A percentile compares a stretch with the other conserved stretches of the same genome.
These are phyloP conservation scores for Nymphaea colorata DNA, from an alignment of 164 flowering plant species.

Conservation along the genomic window DNA sequence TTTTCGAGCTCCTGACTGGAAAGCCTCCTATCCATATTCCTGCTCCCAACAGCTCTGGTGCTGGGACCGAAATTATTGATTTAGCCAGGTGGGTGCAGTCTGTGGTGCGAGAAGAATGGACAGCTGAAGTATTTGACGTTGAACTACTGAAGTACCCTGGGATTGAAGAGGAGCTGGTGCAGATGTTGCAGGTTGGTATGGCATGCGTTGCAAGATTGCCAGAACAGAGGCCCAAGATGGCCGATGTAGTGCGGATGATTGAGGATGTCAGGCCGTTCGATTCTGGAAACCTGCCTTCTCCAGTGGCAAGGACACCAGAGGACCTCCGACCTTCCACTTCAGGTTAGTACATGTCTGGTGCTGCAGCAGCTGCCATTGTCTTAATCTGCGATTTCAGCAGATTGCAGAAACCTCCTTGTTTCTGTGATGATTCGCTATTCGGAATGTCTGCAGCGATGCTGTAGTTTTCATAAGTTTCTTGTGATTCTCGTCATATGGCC, in stretches of 20 bases:
- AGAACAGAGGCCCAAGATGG: constrained; percentile 23
- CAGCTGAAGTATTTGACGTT: constrained; percentile 72
- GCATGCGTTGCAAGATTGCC: constrained; percentile 33
- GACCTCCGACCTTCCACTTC: too few relatives aligned
- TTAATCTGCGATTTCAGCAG: too few relatives aligned
- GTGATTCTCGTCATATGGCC: too few relatives aligned
- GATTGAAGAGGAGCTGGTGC: constrained; percentile 80
- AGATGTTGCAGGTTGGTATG: constrained; percentile 69
- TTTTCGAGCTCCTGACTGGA: constrained; percentile 87
- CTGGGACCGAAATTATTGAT: constrained; percentile 69
- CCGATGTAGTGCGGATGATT: constrained; percentile 26
- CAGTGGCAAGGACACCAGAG: background rate
- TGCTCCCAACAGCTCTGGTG: constrained; percentile 18
- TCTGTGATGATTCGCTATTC: too few relatives aligned
- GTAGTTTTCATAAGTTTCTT: too few relatives aligned
- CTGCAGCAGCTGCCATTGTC: too few relatives aligned
- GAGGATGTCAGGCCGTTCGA: constrained; percentile 23
- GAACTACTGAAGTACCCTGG: constrained; percentile 59
- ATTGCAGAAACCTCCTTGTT: too few relatives aligned
- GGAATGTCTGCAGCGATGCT: too few relatives aligned
- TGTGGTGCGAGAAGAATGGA: constrained; percentile 76
- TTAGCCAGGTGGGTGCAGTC: constrained; percentile 91
- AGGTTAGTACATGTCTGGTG: too few relatives aligned
- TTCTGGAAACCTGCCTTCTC: constrained; percentile 27
- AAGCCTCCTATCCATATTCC: constrained; percentile 43